Evolutionary conservation across 1,139 yeast genomes (phyloP), one percentile per base, ranked within the genome.

Genomic region (Tardiomyces depauwii): DNA sequence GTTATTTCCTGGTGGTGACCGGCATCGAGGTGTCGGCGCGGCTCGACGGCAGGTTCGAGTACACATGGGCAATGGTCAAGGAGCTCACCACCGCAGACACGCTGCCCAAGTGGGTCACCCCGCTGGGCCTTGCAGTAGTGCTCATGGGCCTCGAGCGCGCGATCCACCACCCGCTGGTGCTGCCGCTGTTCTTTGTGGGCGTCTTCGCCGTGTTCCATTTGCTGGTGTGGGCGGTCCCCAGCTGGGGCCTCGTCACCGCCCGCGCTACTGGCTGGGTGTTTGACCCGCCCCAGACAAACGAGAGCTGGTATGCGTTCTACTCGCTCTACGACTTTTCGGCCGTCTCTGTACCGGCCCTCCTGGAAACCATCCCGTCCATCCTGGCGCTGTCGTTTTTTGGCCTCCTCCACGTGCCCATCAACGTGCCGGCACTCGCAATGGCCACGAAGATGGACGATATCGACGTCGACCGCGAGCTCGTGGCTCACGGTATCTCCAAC

Each of bases 401-500:
- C 4, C 83, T 91, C 41, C 68, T 91, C 46, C 98, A 91, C 60
- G 98, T 91, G 12, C 98, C 98, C 4, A 91, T 91, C 52, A 91
- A 91, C 61, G 96, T 91, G 7, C 98, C 98, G 2, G 97, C 98
- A 0, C 71, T 91, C 47, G 96, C 97, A 0, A 93, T 91, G 16
- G 83, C 95, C 2, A 76, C 86, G 3, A 87, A 88, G 4, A 83
- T 85, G 74, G 82, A 82, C 52, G 66, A 72, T 45, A 77, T 84
- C 52, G 95, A 89, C 59, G 95, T 91, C 27, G 95, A 91, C 63
- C 74, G 91, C 48, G 98, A 91, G 65, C 73, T 91, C 50, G 82
- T 89, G 40, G 96, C 97, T 1, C 98, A 91, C 64, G 98, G 98
- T 2, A 75, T 82, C 51, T 86, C 96, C n/a, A 91, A 91, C 60